Evolutionary conservation across 306 rosid species (phyloP).

Genomic region (Dalbergia cochinchinensis): DNA sequence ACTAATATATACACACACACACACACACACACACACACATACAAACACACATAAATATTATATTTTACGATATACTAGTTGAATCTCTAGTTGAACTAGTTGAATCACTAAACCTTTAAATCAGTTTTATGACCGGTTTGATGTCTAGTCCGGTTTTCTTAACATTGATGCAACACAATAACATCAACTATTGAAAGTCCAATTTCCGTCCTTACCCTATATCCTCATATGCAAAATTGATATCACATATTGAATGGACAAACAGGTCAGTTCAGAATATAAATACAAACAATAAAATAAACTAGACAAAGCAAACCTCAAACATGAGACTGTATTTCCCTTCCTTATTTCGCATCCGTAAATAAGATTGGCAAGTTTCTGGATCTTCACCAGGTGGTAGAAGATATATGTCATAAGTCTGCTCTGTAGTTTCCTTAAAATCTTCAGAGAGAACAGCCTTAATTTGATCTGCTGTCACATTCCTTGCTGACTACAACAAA

Average conservation of each 20-base stretch:
- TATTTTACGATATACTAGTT: too few species aligned
- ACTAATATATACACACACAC: too few species aligned
- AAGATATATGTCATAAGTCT: conserved; percentile 96
- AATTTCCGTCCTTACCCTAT: conserved; percentile 14
- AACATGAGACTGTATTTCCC: conserved; percentile 99
- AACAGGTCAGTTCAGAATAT: conserved; percentile 24
- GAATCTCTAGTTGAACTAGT: too few species aligned
- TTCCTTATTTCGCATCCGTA: conserved; percentile 98
- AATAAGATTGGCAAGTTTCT: conserved; percentile 96
- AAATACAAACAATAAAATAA: conserved; percentile 26
- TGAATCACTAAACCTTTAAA: too few species aligned
- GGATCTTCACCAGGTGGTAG: conserved; percentile 99
- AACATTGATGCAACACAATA: background rate
- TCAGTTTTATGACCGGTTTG: too few species aligned
- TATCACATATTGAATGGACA: conserved; percentile 22
- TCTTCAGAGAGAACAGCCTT: conserved; percentile 80
- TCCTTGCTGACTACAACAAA: conserved; percentile 81
- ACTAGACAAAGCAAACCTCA: conserved; percentile 70
- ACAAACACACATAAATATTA: too few species aligned
- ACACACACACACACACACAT: too few species aligned
- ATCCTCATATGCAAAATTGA: conserved; percentile 2
- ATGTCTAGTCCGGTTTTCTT: too few species aligned
- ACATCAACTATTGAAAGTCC: background rate
- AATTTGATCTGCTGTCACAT: conserved; percentile 69
- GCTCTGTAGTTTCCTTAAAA: conserved; percentile 76